Base-by-base conservation (phyloP, 1,284 basidiomycete species). In the Puccinia horiana region DNA sequence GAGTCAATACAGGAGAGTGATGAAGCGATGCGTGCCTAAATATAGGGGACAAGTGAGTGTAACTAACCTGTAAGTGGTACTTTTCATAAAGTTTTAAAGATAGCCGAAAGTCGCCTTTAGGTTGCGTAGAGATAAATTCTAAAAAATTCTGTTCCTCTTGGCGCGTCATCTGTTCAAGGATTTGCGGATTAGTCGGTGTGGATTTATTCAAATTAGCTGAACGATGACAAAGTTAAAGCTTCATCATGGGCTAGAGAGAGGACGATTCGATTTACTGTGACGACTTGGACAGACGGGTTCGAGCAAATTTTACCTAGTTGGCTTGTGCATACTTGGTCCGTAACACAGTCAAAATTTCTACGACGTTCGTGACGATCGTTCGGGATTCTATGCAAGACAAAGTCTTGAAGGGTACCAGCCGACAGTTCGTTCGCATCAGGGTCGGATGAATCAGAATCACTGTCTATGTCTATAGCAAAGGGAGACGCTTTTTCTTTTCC, bases 31-130 rank as follows among this genome's bases (percentile, higher is more conserved):
- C 67, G 40, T 35, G 67, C 6, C n/a, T 32, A 49, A 2, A 26
- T n/a, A 70, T n/a, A 18, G 58, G 11, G 4, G 58, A 37, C 9
- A 8, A 29, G 54, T 58, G 14, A 29, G 44, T 12, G 47, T 29
- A 69, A 40, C 72, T 74, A 9, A 56, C 72, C 72, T 74, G 44
- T 20, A 20, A 37, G 32, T 76, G 75, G 32, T 76, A 76, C 23
- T 35, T 56, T 63, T 58, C 49, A 32, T 76, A 76, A 32, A 63
- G 75, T 40, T 2, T 26, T 16, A 35, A 42, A 42, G 54, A 61
- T 56, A 42, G 56, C 4, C 75, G 75, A 23, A 76, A 18, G 40
- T 76, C 75, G 26, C 56, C 75, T 76, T 58, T 3, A 32, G 75
- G 56, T 23, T 35, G 44, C 4, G 52, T 16, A 29, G 49, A 63